Evolutionary conservation across 208 protist genomes (phyloP).

Genomic region (Vickermania spadyakhi): DNA sequence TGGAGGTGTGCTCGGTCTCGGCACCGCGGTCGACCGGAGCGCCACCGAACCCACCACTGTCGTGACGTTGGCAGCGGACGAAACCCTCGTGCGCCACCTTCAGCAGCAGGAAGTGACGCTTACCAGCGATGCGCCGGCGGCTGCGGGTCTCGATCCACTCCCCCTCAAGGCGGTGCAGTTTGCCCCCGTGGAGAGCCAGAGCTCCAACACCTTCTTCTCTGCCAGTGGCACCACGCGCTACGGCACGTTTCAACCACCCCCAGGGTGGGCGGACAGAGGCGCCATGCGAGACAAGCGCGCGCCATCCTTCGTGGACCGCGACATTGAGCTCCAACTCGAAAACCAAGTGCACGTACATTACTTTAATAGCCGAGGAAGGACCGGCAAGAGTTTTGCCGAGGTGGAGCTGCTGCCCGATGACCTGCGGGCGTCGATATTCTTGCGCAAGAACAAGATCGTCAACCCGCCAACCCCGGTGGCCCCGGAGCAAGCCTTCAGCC

Average conservation of each 20-base stretch:
- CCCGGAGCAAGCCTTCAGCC: not conserved
- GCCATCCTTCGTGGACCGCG: conserved; percentile 4
- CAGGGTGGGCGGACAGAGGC: not conserved
- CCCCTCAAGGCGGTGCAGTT: not conserved
- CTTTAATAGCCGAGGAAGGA: conserved; percentile 73
- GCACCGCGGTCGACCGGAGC: not conserved
- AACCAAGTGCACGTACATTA: conserved; percentile 55
- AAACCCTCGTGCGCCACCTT: too few species aligned
- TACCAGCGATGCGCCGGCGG: not conserved
- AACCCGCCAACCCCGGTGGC: conserved; percentile 3
- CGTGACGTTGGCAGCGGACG: not conserved
- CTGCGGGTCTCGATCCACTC: not conserved
- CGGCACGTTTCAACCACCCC: conserved; percentile 23
- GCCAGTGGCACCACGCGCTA: conserved; percentile 11
- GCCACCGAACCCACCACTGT: not conserved
- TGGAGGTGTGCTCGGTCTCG: not conserved
- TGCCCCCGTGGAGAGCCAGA: not conserved
- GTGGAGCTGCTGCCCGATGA: conserved; percentile 54
- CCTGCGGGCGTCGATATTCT: conserved; percentile 42
- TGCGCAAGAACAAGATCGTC: conserved; percentile 28
- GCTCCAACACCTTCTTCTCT: not conserved
- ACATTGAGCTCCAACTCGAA: conserved; percentile 17
- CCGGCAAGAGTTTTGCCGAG: conserved; percentile 35
- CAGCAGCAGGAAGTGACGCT: too few species aligned
- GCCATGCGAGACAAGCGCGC: conserved; percentile 1